These are phyloP conservation scores for Curvularia hawaiiensis DNA, from an alignment of 2,329 filamentous ascomycete species.

Conservation along the genomic window DNA sequence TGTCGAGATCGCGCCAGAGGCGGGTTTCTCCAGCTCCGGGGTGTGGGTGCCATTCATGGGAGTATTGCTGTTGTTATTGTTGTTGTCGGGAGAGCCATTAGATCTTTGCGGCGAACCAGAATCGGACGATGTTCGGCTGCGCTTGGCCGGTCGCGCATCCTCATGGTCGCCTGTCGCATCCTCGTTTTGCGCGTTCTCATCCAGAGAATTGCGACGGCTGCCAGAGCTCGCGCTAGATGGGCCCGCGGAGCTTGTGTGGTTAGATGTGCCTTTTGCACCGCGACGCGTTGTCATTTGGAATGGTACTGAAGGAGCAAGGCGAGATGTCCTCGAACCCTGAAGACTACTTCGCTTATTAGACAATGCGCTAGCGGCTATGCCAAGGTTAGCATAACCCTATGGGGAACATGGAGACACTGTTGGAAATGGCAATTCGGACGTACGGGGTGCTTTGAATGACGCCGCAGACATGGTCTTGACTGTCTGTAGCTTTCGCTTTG, in stretches of 20 bases:
- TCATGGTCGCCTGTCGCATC: slow-evolving; percentile 38
- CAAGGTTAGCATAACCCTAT: slow-evolving; percentile 42
- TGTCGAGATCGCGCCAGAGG: slow-evolving; percentile 25
- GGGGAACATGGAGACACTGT: slow-evolving; percentile 22
- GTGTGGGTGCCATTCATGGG: slow-evolving; percentile 38
- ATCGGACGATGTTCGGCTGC: slow-evolving; percentile 45
- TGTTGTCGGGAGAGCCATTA: slow-evolving; percentile 39
- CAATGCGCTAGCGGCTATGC: slow-evolving; percentile 41
- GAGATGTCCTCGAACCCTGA: slow-evolving; percentile 42
- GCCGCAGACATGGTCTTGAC: slow-evolving; percentile 23
- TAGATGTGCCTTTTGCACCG: slow-evolving; percentile 48
- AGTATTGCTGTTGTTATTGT: slow-evolving; percentile 13
- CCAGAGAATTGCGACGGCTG: slow-evolving; percentile 49
- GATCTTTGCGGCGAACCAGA: slow-evolving; percentile 44
- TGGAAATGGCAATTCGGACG: slow-evolving; percentile 16
- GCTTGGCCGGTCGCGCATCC: slow-evolving; percentile 46
- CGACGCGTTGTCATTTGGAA: slow-evolving; percentile 57
- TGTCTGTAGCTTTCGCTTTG: slow-evolving; percentile 40
- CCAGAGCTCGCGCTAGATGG: slow-evolving; percentile 42
- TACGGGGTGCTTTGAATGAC: slow-evolving; percentile 29
- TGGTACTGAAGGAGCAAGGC: slow-evolving; percentile 54
- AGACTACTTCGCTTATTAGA: slow-evolving; percentile 46
- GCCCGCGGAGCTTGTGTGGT: slow-evolving; percentile 42
- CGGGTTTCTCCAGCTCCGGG: slow-evolving; percentile 28
- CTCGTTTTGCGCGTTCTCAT: slow-evolving; percentile 39